Base-by-base conservation (phyloP, 495 filamentous ascomycete species). In the Hypomontagnella submonticulosa region DNA sequence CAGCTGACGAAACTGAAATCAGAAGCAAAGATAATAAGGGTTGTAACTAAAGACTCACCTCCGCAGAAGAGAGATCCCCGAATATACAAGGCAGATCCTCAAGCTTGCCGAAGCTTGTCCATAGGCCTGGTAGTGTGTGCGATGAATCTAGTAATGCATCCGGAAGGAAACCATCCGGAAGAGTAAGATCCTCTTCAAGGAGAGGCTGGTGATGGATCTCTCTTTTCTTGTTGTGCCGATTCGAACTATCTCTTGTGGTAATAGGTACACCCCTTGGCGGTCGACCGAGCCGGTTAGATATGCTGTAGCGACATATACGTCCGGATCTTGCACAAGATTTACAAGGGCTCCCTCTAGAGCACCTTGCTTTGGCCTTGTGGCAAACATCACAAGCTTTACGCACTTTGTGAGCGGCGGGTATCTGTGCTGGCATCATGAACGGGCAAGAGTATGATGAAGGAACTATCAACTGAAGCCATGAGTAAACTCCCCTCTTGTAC, bases 341-440 rank as follows among this genome's bases (percentile, higher is more conserved):
- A 48, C 46, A 48, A 3, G 46, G 46, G 30, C 12, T 48, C 15
- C 46, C 46, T 48, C 23, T 32, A 3, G 46, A 48, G 16, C 46
- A 48, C 7, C 23, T 48, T 13, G 15, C 30, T 27, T 48, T 48
- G 23, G 46, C 46, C 23, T 16, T 48, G 15, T 32, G 23, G n/a
- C 46, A 48, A 2, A 12, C 23, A 7, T 48, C 46, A 9, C 46
- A 48, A 5, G 46, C 30, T 9, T 19, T 13, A 20, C 46, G 46
- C 27, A 48, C 46, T 15, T 48, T 48, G 9, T 48, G n/a, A 32
- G 20, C 20, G 23, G 30, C 4, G 13, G 27, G 43, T 47, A 47
- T 13, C 20, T n/a, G 43, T 4, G 43, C 23, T 6, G 6, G 23
- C 23, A 27, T 27, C 23, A 6, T 27, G 6, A 27, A 27, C 2